These are phyloP conservation scores for Metschnikowia proteae DNA, from an alignment of 805 yeast species.

Conservation along the genomic window DNA sequence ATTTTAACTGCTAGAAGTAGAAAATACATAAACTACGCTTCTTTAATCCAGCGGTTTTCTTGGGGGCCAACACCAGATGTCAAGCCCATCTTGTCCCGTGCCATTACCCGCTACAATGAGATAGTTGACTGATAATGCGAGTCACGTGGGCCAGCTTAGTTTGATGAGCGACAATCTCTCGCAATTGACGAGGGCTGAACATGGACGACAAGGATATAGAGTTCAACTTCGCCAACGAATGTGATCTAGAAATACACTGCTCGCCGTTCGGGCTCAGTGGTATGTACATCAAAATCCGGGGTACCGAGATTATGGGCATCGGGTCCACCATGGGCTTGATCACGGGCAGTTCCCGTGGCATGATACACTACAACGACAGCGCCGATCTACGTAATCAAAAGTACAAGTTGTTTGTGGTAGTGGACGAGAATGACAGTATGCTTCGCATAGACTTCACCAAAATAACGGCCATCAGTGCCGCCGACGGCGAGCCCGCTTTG, in stretches of 20 bases:
- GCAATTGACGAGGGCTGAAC: not conserved
- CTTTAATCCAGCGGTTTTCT: no score
- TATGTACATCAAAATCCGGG: conserved; percentile 44
- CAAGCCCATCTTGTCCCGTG: no score
- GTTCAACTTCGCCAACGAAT: conserved; percentile 46
- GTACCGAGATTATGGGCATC: conserved; percentile 49
- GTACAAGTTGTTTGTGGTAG: conserved; percentile 46
- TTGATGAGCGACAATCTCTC: not conserved
- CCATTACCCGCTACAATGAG: no score
- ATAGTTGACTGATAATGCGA: not conserved
- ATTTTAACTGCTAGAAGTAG: no score
- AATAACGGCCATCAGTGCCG: conserved; percentile 29
- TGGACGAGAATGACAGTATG: conserved; percentile 44
- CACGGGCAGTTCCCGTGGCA: conserved; percentile 50
- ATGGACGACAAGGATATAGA: conserved; percentile 13
- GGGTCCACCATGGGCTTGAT: conserved; percentile 56
- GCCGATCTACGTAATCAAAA: conserved; percentile 45
- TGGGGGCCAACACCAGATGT: no score
- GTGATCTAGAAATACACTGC: conserved; percentile 52
- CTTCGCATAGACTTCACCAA: conserved; percentile 51
- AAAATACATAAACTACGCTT: no score
- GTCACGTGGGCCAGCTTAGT: not conserved
- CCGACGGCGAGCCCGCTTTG: conserved; percentile 26
- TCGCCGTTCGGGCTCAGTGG: conserved; percentile 56
- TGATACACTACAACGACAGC: conserved; percentile 45